Conservation (phyloP, 371 early-diverging fungal genomes). For the Mortierella sp. region DNA sequence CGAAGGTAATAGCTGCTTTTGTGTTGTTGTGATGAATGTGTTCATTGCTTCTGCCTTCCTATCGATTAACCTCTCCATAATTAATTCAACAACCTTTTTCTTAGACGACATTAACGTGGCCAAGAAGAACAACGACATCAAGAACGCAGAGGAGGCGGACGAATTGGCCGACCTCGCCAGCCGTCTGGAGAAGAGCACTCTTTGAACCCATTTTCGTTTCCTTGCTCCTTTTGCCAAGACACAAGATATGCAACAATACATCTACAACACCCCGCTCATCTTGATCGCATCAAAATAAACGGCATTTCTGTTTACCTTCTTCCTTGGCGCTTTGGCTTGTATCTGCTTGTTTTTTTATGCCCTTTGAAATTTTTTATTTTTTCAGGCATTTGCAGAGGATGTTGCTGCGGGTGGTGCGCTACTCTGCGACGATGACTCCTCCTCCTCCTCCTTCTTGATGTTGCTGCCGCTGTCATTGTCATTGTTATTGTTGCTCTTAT, state of each 20-base stretch:
- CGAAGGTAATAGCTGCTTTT: constrained; percentile 5
- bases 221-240: neutral
- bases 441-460: neutral
- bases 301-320: neutral
- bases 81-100: neutral
- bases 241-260: neutral
- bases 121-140: constrained; percentile 9
- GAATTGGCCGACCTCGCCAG: constrained; percentile 20
- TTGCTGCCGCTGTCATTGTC: neutral
- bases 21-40: neutral
- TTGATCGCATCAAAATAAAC: neutral
- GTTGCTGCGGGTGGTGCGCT: neutral
- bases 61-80: neutral
- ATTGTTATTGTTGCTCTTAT: too few species aligned
- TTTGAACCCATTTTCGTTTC: neutral
- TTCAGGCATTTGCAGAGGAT: neutral
- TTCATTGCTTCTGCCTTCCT: neutral
- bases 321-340: neutral
- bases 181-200: constrained; percentile 23
- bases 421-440: neutral
- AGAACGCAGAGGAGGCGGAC: constrained; percentile 5
- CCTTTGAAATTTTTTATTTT: neutral
- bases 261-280: neutral
- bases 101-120: neutral
- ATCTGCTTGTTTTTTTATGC: neutral